Conservation (phyloP, 1,284 basidiomycete species). For the Neolentinus lepideus region DNA sequence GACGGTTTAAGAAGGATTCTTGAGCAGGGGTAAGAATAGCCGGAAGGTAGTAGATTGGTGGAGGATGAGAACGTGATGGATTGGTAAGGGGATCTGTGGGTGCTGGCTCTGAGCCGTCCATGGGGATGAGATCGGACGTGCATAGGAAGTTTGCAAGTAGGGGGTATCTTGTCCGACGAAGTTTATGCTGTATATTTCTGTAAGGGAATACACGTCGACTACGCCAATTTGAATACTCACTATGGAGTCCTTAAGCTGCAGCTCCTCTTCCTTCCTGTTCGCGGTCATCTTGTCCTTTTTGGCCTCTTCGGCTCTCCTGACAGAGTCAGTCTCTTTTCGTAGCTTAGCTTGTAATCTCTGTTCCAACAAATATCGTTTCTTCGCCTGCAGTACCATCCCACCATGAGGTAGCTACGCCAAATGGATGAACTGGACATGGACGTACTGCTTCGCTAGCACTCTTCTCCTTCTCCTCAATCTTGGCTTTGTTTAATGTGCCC, state of each 20-base stretch:
- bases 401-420: neutral
- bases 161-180: constrained; percentile 59
- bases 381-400: constrained; percentile 41
- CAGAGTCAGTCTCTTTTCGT: constrained; percentile 73
- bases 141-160: constrained; percentile 69
- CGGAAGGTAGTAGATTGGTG: constrained; percentile 72
- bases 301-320: constrained; percentile 73
- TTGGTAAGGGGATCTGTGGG: constrained; percentile 37
- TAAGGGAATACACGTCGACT: constrained; percentile 1
- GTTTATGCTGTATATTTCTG: constrained; percentile 46
- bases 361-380: constrained; percentile 72
- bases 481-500: constrained; percentile 76
- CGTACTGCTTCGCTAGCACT: constrained; percentile 72
- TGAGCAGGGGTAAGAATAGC: constrained; percentile 61
- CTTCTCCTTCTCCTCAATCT: constrained; percentile 73
- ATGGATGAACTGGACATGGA: constrained; percentile 13
- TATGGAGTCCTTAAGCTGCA: constrained; percentile 71
- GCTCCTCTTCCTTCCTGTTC: constrained; percentile 71
- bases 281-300: constrained; percentile 72
- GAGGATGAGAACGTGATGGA: constrained; percentile 59
- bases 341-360: constrained; percentile 76
- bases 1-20: constrained; percentile 53
- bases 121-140: constrained; percentile 62
- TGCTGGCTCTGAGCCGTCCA: constrained; percentile 20
- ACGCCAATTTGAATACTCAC: constrained; percentile 25